Evolutionary conservation across 106 monocot genomes (phyloP).

Genomic region (Allium sativum): DNA sequence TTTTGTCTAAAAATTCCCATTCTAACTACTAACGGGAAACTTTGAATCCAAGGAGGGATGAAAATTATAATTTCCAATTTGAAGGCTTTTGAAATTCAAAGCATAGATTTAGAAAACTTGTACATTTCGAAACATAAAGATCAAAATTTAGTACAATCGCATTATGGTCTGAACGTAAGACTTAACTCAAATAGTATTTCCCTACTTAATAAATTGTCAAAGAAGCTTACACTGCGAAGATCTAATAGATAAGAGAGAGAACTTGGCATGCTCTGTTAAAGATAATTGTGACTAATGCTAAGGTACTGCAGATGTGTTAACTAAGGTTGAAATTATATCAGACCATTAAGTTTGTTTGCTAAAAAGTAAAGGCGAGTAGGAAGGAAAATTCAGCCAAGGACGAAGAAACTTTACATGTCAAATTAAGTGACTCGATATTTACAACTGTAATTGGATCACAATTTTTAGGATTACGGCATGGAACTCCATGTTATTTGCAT

Average conservation of each 20-base stretch:
- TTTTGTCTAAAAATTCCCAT: too few species aligned
- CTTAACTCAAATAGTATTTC: slow-evolving; percentile 12
- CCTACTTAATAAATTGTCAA: slow-evolving; percentile 13
- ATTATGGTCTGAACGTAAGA: not conserved
- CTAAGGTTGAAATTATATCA: not conserved
- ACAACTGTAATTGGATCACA: slow-evolving; percentile 12
- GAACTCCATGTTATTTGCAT: slow-evolving; percentile 42
- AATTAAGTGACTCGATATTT: slow-evolving; percentile 11
- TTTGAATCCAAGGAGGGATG: too few species aligned
- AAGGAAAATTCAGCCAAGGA: slow-evolving; percentile 25
- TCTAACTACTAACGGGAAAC: too few species aligned
- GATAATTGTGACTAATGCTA: slow-evolving; percentile 9
- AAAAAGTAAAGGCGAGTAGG: slow-evolving; percentile 13
- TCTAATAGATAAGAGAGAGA: slow-evolving; percentile 3
- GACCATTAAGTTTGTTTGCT: slow-evolving; percentile 4
- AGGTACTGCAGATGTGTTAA: slow-evolving; percentile 7
- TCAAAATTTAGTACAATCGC: too few species aligned
- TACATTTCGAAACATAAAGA: too few species aligned
- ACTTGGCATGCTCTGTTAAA: slow-evolving; percentile 14
- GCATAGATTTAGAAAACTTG: too few species aligned
- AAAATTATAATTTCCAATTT: too few species aligned
- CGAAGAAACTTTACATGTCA: slow-evolving; percentile 30
- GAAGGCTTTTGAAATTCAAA: too few species aligned
- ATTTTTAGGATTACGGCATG: slow-evolving; percentile 6
- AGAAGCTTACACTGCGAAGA: slow-evolving; percentile 11